phyloP scores from a whole-genome alignment of 2,329 filamentous ascomycete genomes.

The Phoma herbarum region DNA sequence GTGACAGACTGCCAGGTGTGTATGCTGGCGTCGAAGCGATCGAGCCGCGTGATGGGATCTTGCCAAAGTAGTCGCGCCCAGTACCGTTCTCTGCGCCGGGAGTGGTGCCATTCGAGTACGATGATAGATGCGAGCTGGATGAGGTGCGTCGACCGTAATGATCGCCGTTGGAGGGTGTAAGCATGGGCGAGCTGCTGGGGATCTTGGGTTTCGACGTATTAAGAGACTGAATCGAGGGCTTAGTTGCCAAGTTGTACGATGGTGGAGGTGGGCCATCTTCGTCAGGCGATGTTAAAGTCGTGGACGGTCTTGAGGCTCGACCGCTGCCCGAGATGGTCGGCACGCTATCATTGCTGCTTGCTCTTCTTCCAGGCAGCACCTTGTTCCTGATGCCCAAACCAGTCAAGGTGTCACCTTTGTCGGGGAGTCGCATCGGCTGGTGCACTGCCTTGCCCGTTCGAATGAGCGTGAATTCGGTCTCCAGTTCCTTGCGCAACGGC shows the following conservation, averaged over 20 bases:
- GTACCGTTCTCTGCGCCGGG: conserved; percentile 23
- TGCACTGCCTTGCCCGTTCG: conserved; percentile 72
- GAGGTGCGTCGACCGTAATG: conserved; percentile 44
- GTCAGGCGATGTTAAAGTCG: conserved; percentile 35
- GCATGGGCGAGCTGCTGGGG: conserved; percentile 43
- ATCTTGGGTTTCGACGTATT: conserved; percentile 47
- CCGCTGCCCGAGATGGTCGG: conserved; percentile 37
- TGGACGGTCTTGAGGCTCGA: conserved; percentile 40
- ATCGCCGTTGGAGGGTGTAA: conserved; percentile 44
- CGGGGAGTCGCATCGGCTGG: conserved; percentile 61
- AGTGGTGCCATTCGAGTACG: conserved; percentile 38
- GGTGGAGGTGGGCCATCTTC: conserved; percentile 41
- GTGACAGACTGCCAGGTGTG: conserved; percentile 44
- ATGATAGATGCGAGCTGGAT: conserved; percentile 44
- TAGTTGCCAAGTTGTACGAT: conserved; percentile 42
- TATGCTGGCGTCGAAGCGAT: conserved; percentile 27
- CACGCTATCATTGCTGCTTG: conserved; percentile 49
- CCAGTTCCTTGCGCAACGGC: conserved; percentile 71
- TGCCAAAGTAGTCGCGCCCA: conserved; percentile 51
- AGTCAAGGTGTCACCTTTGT: conserved; percentile 57
- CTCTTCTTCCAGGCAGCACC: conserved; percentile 44
- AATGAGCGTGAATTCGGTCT: conserved; percentile 68
- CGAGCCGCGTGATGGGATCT: conserved; percentile 55
- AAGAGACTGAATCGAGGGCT: conserved; percentile 48
- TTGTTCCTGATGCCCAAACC: conserved; percentile 59